These are phyloP conservation scores for Globisporangium iwayamae DNA, from an alignment of 352 stramenopile species.

Conservation along the genomic window DNA sequence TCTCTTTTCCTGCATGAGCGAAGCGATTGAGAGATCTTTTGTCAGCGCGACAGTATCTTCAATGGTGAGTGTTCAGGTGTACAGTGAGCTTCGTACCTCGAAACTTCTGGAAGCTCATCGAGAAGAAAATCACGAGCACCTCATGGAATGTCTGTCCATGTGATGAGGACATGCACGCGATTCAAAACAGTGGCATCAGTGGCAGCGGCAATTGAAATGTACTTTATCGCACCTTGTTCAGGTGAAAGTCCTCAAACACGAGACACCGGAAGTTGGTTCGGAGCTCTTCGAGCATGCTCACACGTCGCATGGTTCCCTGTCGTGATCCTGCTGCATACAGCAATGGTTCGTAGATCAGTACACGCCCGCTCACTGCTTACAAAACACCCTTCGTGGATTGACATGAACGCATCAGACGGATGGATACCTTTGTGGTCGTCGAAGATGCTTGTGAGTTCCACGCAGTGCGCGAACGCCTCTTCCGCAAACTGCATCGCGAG, in stretches of 20 bases:
- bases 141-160: conserved; percentile 47
- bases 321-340: not conserved
- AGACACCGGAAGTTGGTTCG: conserved; percentile 41
- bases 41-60: too few species aligned
- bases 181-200: not conserved
- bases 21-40: too few species aligned
- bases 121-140: conserved; percentile 63
- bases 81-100: conserved; percentile 10
- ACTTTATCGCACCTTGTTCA: conserved; percentile 16
- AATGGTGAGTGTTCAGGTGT: not conserved
- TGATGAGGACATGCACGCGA: not conserved
- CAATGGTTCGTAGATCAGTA: not conserved
- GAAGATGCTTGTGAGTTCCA: conserved; percentile 61
- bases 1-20: conserved; percentile 29
- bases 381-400: too few species aligned
- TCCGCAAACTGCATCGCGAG: conserved; percentile 70
- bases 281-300: conserved; percentile 53
- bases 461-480: conserved; percentile 66
- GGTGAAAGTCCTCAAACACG: conserved; percentile 46
- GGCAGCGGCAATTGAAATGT: not conserved
- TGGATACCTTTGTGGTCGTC: conserved; percentile 20
- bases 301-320: not conserved
- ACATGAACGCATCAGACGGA: too few species aligned
- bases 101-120: conserved; percentile 72
- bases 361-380: too few species aligned